phyloP scores from a whole-genome alignment of 768 basidiomycete species.

The Tremella yokohamensis region DNA sequence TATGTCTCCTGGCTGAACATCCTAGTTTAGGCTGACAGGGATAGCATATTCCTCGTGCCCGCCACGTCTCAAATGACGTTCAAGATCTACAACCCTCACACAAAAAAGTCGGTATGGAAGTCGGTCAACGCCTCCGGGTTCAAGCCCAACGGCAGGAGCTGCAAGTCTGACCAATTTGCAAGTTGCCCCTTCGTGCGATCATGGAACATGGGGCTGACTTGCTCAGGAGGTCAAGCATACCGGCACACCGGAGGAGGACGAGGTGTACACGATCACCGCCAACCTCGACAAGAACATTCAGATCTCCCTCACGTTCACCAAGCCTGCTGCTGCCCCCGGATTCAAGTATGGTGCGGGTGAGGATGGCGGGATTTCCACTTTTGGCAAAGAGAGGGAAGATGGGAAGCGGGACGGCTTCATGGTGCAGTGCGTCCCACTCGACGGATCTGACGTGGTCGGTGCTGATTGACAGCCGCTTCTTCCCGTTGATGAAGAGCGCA shows the following conservation, averaged over 20 bases:
- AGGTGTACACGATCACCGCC: constrained; percentile 73
- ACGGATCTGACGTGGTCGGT: neutral
- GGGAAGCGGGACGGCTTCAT: constrained; percentile 58
- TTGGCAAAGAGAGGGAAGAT: constrained; percentile 47
- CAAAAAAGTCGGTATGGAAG: constrained; percentile 73
- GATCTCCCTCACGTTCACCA: constrained; percentile 67
- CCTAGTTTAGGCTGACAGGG: neutral
- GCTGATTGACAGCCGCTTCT: constrained; percentile 61
- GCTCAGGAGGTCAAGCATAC: constrained; percentile 49
- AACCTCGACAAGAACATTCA: constrained; percentile 77
- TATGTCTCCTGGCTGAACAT: constrained; percentile 54
- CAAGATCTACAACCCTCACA: constrained; percentile 77
- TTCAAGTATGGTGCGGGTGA: constrained; percentile 88
- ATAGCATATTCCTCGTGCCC: constrained; percentile 70
- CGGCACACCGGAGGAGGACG: constrained; percentile 57
- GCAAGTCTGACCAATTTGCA: constrained; percentile 48
- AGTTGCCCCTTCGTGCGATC: constrained; percentile 17
- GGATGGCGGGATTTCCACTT: constrained; percentile 63
- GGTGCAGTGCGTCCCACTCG: constrained; percentile 57
- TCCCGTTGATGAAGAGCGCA: constrained; percentile 64
- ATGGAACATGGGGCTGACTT: constrained; percentile 2
- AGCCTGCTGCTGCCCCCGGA: constrained; percentile 69
- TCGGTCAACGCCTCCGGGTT: constrained; percentile 63
- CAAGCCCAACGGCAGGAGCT: constrained; percentile 35
- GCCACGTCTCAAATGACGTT: constrained; percentile 91